A percentile compares a stretch with the other conserved stretches of the same genome.
Evolutionary conservation across 805 yeast species (phyloP).

Genomic region (Myxozyma vanderwaltii): DNA sequence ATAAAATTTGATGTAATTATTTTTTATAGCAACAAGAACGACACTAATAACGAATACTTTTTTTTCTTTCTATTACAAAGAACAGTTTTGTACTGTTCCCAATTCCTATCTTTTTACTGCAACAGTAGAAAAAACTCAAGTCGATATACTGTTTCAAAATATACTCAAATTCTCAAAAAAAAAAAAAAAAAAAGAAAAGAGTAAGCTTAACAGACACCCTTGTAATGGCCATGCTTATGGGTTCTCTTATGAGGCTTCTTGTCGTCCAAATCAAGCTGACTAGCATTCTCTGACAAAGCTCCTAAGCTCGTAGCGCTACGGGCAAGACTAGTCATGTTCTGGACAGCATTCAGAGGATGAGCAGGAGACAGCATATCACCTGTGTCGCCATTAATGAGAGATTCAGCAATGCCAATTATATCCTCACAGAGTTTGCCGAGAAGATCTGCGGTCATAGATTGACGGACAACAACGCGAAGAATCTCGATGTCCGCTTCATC

Average conservation of each 20-base stretch:
- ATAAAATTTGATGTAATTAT: no score
- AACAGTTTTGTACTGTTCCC: neutral
- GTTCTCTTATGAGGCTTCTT: neutral
- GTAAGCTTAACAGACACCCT: constrained; percentile 28
- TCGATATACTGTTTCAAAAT: neutral
- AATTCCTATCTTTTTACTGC: no score
- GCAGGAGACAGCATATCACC: constrained; percentile 20
- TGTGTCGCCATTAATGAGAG: constrained; percentile 16
- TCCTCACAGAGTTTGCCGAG: constrained; percentile 45
- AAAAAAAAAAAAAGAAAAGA: neutral
- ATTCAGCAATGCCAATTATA: constrained; percentile 18
- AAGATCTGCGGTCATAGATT: constrained; percentile 63
- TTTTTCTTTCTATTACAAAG: neutral
- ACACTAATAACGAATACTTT: neutral
- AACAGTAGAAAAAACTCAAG: neutral
- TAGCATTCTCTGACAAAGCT: constrained; percentile 11
- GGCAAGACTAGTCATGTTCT: neutral
- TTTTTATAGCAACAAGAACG: neutral
- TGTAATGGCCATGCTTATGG: constrained; percentile 28
- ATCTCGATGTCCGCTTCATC: constrained; percentile 63
- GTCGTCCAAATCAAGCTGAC: constrained; percentile 5
- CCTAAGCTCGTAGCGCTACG: constrained; percentile 19
- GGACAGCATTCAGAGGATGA: constrained; percentile 16
- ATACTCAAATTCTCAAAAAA: neutral
- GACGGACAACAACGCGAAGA: constrained; percentile 80